Evolutionary conservation across 805 yeast genomes (phyloP), one percentile per base, ranked within the genome.

Genomic region (Pichia eremophila): DNA sequence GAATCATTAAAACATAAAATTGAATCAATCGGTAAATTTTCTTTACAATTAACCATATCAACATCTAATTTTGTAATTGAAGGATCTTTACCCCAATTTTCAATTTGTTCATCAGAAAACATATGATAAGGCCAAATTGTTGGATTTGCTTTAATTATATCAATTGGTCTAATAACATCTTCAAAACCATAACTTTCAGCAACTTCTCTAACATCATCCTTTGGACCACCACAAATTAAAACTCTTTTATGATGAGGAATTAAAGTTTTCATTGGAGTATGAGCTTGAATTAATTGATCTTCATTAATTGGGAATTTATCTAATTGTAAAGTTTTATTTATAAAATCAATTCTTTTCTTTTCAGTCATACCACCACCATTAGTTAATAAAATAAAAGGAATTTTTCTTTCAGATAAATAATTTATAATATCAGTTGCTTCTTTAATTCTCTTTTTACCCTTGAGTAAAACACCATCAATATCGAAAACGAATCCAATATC

Each of bases 1-100:
- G 96, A 89, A 63, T 90, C 97, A 58, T 85, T 85, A 64, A 89
- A 88, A 27, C 89, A 88, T 51, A 90, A 66, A 0, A 90, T 71
- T 3, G 89, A 90, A 53, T 88, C 95, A 50, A 86, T 71, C 19
- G 77, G 76, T 50, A 64, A 65, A 22, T 59, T 55, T 48, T 46
- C 47, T 52, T 51, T 59, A 67, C 45, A 58, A 47, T 39, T 54
- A 50, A 37, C 37, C 40, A 57, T 57, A 39, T 63, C 56, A 25
- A 57, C 65, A 18, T 46, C 47, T 15, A 65, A 56, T 38, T 61
- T 55, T 27, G 62, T 52, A 6, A 41, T 49, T 12, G 52, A 39
- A 3, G 71, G 69, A 25, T 60, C 61, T 22, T 60, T 58, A 0
- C 74, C 72, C 65, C 70, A 78, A 41, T 61, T 54, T 15, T 66